Percentiles rank a stretch among this genome's conserved stretches.
Conservation (phyloP, 176 grass and related monocot genomes). For the Paspalum notatum region DNA sequence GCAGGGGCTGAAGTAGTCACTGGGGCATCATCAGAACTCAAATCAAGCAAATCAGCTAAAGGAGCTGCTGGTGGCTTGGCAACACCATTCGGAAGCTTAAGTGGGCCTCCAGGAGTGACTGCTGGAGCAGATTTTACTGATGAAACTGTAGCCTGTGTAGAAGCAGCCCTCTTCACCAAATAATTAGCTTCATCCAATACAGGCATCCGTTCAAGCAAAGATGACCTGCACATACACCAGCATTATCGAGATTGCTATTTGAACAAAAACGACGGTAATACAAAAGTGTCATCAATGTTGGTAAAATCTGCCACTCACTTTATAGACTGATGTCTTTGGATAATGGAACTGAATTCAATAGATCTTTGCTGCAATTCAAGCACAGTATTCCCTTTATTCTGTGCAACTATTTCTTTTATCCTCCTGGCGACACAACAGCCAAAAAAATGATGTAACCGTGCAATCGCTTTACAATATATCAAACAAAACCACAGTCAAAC, state of each 20-base stretch:
- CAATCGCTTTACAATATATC: not conserved
- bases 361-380: constrained; percentile 98
- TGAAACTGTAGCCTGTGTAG: constrained; percentile 58
- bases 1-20: constrained; percentile 48
- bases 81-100: constrained; percentile 90
- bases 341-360: constrained; percentile 97
- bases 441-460: not conserved
- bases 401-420: constrained; percentile 75
- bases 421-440: constrained; percentile 64
- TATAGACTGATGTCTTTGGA: constrained; percentile 90
- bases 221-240: constrained; percentile 68
- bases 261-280: constrained; percentile 23
- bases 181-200: constrained; percentile 89
- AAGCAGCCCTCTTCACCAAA: constrained; percentile 71
- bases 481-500: not conserved
- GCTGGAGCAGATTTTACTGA: constrained; percentile 56
- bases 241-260: constrained; percentile 28
- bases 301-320: constrained; percentile 59
- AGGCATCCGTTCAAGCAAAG: constrained; percentile 97
- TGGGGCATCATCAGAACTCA: constrained; percentile 76
- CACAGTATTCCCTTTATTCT: constrained; percentile 84
- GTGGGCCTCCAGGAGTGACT: constrained; percentile 49
- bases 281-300: not conserved
- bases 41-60: constrained; percentile 90
- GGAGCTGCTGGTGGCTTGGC: constrained; percentile 71